Percentiles rank a stretch among this genome's conserved stretches.
Evolutionary conservation across 2,329 filamentous ascomycete genomes (phyloP).

Genomic region (Pseudogymnoascus sp.): DNA sequence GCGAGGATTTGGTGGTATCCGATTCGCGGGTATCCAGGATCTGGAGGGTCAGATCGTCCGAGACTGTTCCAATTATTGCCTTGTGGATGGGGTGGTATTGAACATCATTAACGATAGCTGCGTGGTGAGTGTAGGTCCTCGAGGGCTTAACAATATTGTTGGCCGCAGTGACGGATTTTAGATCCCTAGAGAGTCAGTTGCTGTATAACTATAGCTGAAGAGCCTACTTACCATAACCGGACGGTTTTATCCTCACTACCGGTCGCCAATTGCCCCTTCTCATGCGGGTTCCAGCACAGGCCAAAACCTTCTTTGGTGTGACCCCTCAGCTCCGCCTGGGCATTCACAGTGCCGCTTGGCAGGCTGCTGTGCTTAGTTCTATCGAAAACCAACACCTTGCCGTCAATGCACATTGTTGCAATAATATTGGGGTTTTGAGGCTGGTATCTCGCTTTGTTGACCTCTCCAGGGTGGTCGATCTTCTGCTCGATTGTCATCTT

Average conservation of each 20-base stretch:
- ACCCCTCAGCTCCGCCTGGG: constrained; percentile 77
- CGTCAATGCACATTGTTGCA: constrained; percentile 83
- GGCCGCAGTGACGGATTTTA: constrained; percentile 63
- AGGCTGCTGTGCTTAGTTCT: constrained; percentile 82
- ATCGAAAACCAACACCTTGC: constrained; percentile 87
- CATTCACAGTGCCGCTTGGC: constrained; percentile 65
- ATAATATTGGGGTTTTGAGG: constrained; percentile 96
- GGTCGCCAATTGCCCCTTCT: constrained; percentile 72
- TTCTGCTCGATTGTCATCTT: constrained; percentile 90
- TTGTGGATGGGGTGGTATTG: constrained; percentile 86
- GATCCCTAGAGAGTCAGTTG: constrained; percentile 49
- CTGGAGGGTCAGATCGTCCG: constrained; percentile 88
- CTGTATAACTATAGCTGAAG: not conserved
- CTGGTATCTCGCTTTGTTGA: constrained; percentile 97
- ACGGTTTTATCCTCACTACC: constrained; percentile 91
- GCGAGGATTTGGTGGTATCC: constrained; percentile 57
- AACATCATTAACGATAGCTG: constrained; percentile 89
- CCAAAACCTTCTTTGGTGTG: constrained; percentile 88
- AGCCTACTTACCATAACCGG: constrained; percentile 63
- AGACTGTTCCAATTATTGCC: constrained; percentile 83
- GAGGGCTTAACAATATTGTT: constrained; percentile 63
- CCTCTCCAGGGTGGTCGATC: constrained; percentile 92
- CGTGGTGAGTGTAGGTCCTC: constrained; percentile 78
- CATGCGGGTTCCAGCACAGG: constrained; percentile 82
- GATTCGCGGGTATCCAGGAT: constrained; percentile 76